Evolutionary conservation across 164 flowering plant genomes (phyloP).

Genomic region (Taxillus chinensis): DNA sequence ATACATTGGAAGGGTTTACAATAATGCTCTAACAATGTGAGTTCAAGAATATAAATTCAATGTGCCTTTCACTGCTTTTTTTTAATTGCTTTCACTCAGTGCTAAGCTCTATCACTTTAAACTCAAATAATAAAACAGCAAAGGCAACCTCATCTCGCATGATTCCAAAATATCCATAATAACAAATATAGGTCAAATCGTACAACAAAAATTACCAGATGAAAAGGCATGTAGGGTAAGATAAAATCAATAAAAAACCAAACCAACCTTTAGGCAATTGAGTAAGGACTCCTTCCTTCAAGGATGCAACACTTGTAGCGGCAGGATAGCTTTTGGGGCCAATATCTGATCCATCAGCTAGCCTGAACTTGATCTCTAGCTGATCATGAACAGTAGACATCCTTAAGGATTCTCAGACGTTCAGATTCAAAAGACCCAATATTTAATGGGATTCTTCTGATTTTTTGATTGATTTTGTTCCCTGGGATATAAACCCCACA

Average conservation of each 20-base stretch:
- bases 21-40: too few relatives aligned
- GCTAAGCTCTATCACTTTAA: too few relatives aligned
- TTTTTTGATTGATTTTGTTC: neutral
- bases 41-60: too few relatives aligned
- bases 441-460: slow-evolving; percentile 6
- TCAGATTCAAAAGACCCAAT: slow-evolving; percentile 12
- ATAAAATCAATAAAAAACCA: neutral
- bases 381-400: slow-evolving; percentile 73
- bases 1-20: too few relatives aligned
- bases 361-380: slow-evolving; percentile 69
- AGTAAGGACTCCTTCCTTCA: slow-evolving; percentile 70
- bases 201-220: neutral
- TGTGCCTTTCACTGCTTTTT: too few relatives aligned
- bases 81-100: too few relatives aligned
- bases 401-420: slow-evolving; percentile 8
- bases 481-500: neutral
- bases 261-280: slow-evolving; percentile 87
- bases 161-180: neutral
- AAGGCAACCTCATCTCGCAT: too few relatives aligned
- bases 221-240: neutral
- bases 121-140: too few relatives aligned
- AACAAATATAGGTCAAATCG: neutral
- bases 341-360: slow-evolving; percentile 75
- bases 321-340: slow-evolving; percentile 68
- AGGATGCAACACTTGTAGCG: slow-evolving; percentile 61